Conservation (phyloP, 1,139 yeast species). For the Zygotorulaspora mrakii region DNA sequence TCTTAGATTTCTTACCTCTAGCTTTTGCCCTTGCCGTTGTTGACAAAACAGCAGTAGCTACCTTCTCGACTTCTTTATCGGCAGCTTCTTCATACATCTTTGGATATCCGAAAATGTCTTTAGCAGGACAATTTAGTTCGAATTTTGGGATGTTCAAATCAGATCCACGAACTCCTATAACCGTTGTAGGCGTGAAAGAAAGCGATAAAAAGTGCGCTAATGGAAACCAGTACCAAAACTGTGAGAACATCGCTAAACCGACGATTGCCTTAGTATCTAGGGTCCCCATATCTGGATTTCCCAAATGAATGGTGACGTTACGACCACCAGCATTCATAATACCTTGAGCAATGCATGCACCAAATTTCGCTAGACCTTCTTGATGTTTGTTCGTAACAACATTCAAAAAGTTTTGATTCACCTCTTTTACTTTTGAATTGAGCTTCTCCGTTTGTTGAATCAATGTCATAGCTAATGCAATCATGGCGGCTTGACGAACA, state of each 20-base stretch:
- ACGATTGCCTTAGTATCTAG: constrained; percentile 87
- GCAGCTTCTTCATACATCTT: constrained; percentile 79
- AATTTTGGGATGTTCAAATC: constrained; percentile 87
- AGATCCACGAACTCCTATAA: constrained; percentile 73
- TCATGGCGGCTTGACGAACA: constrained; percentile 96
- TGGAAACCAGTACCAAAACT: constrained; percentile 99
- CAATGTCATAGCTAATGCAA: constrained; percentile 87
- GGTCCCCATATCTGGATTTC: constrained; percentile 86
- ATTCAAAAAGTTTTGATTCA: constrained; percentile 70
- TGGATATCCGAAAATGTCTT: constrained; percentile 82
- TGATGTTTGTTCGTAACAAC: constrained; percentile 84
- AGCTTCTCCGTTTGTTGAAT: constrained; percentile 90
- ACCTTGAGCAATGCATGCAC: constrained; percentile 97
- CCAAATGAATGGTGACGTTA: constrained; percentile 90
- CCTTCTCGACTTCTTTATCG: constrained; percentile 82
- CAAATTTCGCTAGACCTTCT: constrained; percentile 95
- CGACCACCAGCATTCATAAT: constrained; percentile 99
- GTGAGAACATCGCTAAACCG: constrained; percentile 84
- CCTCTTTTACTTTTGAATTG: constrained; percentile 72
- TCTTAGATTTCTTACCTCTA: constrained; percentile 74
- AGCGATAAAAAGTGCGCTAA: constrained; percentile 87
- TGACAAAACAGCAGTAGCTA: constrained; percentile 88
- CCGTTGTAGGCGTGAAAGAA: constrained; percentile 88
- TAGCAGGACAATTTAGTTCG: constrained; percentile 75
- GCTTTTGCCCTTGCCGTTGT: constrained; percentile 92